A percentile compares a stretch with the other conserved stretches of the same genome.
Conservation (phyloP, 208 protist genomes). For the Balamuthia mandrillaris region DNA sequence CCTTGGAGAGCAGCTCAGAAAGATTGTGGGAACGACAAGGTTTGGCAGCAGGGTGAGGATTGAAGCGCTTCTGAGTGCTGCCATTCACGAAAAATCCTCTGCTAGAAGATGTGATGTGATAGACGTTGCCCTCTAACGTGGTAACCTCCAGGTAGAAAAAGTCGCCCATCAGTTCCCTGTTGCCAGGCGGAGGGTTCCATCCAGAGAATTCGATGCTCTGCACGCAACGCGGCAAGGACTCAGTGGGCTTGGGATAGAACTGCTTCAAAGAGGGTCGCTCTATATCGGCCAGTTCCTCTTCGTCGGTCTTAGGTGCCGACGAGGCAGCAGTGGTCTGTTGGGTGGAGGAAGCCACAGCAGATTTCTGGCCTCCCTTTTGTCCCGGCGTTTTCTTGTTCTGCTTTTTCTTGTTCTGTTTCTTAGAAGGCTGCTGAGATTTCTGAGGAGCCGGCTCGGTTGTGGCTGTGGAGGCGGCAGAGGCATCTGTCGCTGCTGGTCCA, state of each 20-base stretch:
- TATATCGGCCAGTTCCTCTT: background rate
- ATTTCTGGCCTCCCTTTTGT: background rate
- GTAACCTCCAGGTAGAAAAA: slow-evolving; percentile 62
- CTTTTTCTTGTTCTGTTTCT: no score
- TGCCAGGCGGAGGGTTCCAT: slow-evolving; percentile 55
- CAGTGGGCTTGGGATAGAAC: background rate
- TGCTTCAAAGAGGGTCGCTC: background rate
- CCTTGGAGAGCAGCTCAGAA: slow-evolving; percentile 20
- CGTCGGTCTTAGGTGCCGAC: background rate
- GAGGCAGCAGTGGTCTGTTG: background rate
- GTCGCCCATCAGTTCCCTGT: slow-evolving; percentile 46
- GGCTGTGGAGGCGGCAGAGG: no score
- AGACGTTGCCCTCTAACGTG: background rate
- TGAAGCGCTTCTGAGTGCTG: slow-evolving; percentile 18
- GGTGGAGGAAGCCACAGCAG: background rate
- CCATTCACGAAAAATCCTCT: slow-evolving; percentile 60
- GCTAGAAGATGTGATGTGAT: slow-evolving; percentile 46
- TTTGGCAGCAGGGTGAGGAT: background rate
- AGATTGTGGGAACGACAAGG: background rate
- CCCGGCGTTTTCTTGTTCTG: background rate
- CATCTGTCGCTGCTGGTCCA: no score
- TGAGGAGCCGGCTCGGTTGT: background rate
- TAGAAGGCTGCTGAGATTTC: no score
- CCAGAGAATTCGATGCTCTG: slow-evolving; percentile 46
- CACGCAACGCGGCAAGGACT: slow-evolving; percentile 20